Base-by-base conservation (phyloP, 1,284 basidiomycete genomes). In the Crocinoboletus sp. region DNA sequence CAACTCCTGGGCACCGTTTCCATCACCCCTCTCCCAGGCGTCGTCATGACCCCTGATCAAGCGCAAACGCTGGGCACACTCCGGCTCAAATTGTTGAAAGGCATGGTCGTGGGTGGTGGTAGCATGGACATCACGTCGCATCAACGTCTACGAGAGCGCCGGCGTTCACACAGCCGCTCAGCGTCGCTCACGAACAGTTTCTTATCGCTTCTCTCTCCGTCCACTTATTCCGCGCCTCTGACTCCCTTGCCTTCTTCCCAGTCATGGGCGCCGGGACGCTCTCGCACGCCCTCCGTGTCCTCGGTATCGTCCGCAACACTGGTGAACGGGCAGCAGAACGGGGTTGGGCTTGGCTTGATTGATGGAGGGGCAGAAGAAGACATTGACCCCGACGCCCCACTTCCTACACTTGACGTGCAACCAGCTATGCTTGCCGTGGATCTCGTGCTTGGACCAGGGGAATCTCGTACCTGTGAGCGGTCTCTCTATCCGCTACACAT, bases 401-500 rank as follows among this genome's bases (percentile, higher is more conserved):
- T 94, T 7, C 90, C 91, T 1, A 88, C 86, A 2, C 82, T 93
- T 34, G 82, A 89, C 46, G 78, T 85, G 2, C 89, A 84, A 49
- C 89, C 89, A 2, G 77, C 84, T 32, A 87, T 94, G 77, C 72
- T 95, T 13, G 89, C 82, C 0, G 87, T 94, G 0, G 93, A 95
- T 63, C 60, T 94, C 23, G 66, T 71, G 4, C 73, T 95, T 6
- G 71, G 68, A 1, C 89, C 92, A 6, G 92, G 91, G 5, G 84
- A 94, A 64, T 84, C 80, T 38, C 77, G 84, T 51, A 87, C 76
- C 51, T 94, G 89, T 92, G 59, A 60, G 87, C 77, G 3, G 43
- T 42, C 36, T 23, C 20, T 35, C 10, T 41, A 15, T 35, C 41
- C 16, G 12, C 16, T 2, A 6, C 28, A n/a, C 17, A 4, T 12